Evolutionary conservation across 1,139 yeast species (phyloP).

Genomic region (Debaryomyces coudertii): DNA sequence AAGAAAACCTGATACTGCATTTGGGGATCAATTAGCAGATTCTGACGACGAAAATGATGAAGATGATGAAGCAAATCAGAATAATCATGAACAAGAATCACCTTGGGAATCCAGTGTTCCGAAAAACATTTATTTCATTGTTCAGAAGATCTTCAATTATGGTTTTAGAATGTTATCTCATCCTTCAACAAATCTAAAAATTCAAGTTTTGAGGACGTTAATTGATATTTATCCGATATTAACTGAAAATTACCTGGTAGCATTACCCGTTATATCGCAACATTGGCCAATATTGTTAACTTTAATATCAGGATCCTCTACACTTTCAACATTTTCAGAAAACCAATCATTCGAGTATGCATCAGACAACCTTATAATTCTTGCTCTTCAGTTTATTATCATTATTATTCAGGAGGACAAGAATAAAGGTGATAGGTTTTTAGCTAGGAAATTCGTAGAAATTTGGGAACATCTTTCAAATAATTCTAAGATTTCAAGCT

Average conservation of each 20-base stretch:
- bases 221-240: constrained; percentile 59
- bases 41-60: constrained; percentile 42
- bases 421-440: constrained; percentile 30
- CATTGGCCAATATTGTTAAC: constrained; percentile 59
- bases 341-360: constrained; percentile 10
- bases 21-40: constrained; percentile 31
- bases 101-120: constrained; percentile 71
- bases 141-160: constrained; percentile 66
- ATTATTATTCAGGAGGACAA: constrained; percentile 34
- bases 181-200: constrained; percentile 57
- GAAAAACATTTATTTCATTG: constrained; percentile 53
- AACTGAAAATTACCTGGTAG: constrained; percentile 58
- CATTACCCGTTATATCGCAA: constrained; percentile 69
- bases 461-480: constrained; percentile 29
- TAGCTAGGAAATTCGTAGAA: constrained; percentile 40
- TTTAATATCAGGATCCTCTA: constrained; percentile 21
- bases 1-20: constrained; percentile 37
- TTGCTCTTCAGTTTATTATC: constrained; percentile 29
- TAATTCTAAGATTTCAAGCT: constrained; percentile 5
- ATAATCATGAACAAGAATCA: constrained; percentile 26
- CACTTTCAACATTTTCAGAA: constrained; percentile 18
- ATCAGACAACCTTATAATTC: constrained; percentile 18
- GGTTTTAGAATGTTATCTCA: constrained; percentile 75
- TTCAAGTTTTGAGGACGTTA: constrained; percentile 59
- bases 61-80: constrained; percentile 27